A percentile compares a stretch with the other conserved stretches of the same genome.
Evolutionary conservation across 2,329 filamentous ascomycete genomes (phyloP).

Genomic region (Monosporascus sp.): DNA sequence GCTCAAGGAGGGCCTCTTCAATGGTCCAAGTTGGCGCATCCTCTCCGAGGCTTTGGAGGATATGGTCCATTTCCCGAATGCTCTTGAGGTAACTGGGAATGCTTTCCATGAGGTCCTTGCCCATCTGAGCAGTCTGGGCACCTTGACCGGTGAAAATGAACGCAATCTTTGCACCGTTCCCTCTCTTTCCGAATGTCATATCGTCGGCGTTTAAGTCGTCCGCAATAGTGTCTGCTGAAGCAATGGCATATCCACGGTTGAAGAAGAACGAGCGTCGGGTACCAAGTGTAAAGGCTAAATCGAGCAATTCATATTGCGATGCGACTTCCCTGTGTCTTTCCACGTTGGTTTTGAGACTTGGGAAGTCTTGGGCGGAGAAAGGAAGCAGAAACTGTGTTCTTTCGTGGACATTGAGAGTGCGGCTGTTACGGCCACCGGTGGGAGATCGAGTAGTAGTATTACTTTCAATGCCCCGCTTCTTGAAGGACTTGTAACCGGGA

Average conservation of each 20-base stretch:
- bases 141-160: slow-evolving; percentile 10
- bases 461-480: not conserved
- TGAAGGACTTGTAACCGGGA: slow-evolving; percentile 2
- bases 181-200: not conserved
- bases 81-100: slow-evolving; percentile 27
- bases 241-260: no score
- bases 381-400: slow-evolving; percentile 1
- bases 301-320: slow-evolving; percentile 3
- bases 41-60: slow-evolving; percentile 6
- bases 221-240: no score
- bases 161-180: not conserved
- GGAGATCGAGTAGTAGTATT: not conserved
- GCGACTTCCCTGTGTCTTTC: not conserved
- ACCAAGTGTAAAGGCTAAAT: slow-evolving; percentile 5
- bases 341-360: slow-evolving; percentile 4
- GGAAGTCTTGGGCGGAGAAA: slow-evolving; percentile 7
- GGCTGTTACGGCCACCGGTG: not conserved
- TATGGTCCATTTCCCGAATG: slow-evolving; percentile 10
- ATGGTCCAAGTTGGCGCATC: slow-evolving; percentile 24
- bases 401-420: no score
- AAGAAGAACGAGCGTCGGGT: not conserved
- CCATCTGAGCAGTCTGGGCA: slow-evolving; percentile 28
- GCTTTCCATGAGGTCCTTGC: slow-evolving; percentile 35
- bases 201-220: not conserved
- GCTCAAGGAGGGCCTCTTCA: no score